Evolutionary conservation across 116 monocot species (phyloP).

Genomic region (Thalassia testudinum): DNA sequence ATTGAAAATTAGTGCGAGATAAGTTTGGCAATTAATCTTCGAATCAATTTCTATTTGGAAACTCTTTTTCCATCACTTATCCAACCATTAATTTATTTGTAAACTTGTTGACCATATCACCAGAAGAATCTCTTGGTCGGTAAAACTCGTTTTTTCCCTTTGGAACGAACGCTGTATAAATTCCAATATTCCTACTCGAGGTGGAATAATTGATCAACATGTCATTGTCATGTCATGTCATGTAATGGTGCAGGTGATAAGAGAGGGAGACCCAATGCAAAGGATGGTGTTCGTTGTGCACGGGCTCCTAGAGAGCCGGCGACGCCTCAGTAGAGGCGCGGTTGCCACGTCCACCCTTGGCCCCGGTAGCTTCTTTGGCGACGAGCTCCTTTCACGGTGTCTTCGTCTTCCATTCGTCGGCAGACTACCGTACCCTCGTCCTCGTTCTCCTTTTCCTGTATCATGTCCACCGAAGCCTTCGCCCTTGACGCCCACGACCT

Average conservation of each 20-base stretch:
- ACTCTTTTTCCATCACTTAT: no score
- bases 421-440: constrained; percentile 16
- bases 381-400: constrained; percentile 94
- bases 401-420: constrained; percentile 61
- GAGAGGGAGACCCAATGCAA: constrained; percentile 82
- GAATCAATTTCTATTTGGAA: no score
- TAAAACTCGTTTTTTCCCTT: no score
- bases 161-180: no score
- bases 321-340: constrained; percentile 40
- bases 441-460: constrained; percentile 50
- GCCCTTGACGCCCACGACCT: constrained; percentile 47
- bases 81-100: no score
- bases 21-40: no score
- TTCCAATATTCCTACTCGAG: no score
- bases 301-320: constrained; percentile 49
- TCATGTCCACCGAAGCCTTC: constrained; percentile 56
- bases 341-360: constrained; percentile 54
- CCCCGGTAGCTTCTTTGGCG: constrained; percentile 62
- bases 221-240: no score
- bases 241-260: constrained; percentile 64
- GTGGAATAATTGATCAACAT: no score
- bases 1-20: no score
- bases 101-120: no score
- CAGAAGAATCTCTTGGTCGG: no score
- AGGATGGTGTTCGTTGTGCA: constrained; percentile 61